Conservation (phyloP, 257 asterid species). For the Ilex aquifolium region DNA sequence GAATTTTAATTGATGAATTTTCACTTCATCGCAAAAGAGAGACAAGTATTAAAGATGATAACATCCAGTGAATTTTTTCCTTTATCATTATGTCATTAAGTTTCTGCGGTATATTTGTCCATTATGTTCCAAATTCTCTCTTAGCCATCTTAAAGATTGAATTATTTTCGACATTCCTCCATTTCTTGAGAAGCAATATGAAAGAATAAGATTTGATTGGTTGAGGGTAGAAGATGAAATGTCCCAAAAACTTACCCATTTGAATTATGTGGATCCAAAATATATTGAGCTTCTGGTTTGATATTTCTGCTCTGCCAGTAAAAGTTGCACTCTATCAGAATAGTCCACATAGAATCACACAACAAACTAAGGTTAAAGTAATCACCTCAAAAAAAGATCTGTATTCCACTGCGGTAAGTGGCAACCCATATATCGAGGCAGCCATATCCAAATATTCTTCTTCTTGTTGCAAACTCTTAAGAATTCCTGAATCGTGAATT, state of each 20-base stretch:
- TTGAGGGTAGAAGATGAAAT: neutral
- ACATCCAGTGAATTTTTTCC: no score
- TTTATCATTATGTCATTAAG: no score
- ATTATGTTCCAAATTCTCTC: neutral
- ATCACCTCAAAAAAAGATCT: conserved; percentile 68
- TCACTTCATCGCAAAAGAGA: no score
- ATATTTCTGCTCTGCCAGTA: conserved; percentile 56
- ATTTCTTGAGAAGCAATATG: neutral
- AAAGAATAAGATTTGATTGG: neutral
- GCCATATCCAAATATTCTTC: conserved; percentile 27
- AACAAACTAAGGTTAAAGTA: neutral
- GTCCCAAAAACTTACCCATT: conserved; percentile 51
- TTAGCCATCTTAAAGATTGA: neutral
- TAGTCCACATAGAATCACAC: neutral
- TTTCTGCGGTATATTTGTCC: neutral
- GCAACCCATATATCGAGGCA: conserved; percentile 54
- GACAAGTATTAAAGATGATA: no score
- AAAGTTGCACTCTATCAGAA: conserved; percentile 20
- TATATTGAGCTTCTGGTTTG: conserved; percentile 69
- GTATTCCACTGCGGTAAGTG: conserved; percentile 71
- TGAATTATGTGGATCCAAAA: conserved; percentile 66
- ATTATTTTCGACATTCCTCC: neutral
- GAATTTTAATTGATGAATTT: no score
- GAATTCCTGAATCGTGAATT: conserved; percentile 28
- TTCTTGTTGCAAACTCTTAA: conserved; percentile 30